Evolutionary conservation across 805 yeast genomes (phyloP), one percentile per base, ranked within the genome.

Genomic region (Cyberlindnera nakhonratchasimensis): DNA sequence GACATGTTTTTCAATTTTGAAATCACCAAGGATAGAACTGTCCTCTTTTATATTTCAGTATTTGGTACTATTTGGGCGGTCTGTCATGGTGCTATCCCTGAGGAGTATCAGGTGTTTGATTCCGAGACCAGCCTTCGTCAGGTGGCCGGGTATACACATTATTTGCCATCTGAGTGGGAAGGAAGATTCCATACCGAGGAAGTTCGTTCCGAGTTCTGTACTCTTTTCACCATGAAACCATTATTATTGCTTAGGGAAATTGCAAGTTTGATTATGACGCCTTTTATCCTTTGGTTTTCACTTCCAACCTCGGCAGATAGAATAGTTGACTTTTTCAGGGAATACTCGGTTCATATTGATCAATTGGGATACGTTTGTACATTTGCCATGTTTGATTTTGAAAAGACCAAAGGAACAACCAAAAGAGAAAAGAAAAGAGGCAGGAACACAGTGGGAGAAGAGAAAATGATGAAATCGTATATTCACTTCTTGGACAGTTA

Each of bases 301-400:
- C 67, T 93, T 21, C 88, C 96, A 3, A 73, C 74, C 38, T 73
- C 79, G 20, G 70, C 91, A 12, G 90, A 85, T 22, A 71, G 78
- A 21, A 84, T 93, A 34, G 77, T 93, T 24, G 98, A 93, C 58
- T 93, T 93, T 57, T 87, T 91, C 62, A 68, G 98, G 42, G 97
- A 91, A 45, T 83, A 78, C 52, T 81, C 96, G 11, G 81, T 89
- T 11, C 93, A 91, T 60, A 87, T 90, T 36, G 97, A 90, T 65
- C 98, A 96, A 0, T 68, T 93, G 30, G 99, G 99, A 0, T 84
- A 90, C 57, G 96, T 93, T 29, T 91, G 98, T 58, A 82, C 87
- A 23, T 88, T 82, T 71, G 98, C 98, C 2, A 86, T 87, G 81
- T 93, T 93, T 64, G 83, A 87, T 51, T 79, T 84, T 48, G 89